Evolutionary conservation across 805 yeast species (phyloP), one percentile per base, ranked within the genome.

Genomic region (Candida sakaeoensis): DNA sequence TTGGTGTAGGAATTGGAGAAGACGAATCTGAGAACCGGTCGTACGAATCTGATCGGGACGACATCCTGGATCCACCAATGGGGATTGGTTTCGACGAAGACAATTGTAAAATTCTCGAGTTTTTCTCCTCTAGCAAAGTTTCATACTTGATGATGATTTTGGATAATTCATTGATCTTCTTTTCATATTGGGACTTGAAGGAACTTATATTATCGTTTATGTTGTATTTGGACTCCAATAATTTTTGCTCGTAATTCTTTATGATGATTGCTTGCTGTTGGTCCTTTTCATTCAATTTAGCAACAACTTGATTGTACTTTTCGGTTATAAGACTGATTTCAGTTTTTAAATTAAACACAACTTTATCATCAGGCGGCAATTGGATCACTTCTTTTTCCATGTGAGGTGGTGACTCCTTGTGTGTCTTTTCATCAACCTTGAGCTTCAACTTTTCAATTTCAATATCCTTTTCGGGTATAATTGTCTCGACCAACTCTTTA

Each of bases 51-150:
- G 31, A 25, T 18, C 37, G 24, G 8, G 37, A 34, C 18, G 31
- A 26, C 31, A 34, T 24, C 17, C 37, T 21, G 6, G 43, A 28
- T 9, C 23, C 19, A 2, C 68, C 68, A 22, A 65, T 66, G 5
- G 58, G 53, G n/a, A 68, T 64, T 3, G 73, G 73, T 39, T 52
- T 56, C 1, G 72, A 56, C 1, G 65, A 53, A 1, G 65, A 54
- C 14, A 67, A 43, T 40, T 65, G 72, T 19, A 61, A 46, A 6
- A 68, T 62, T 28, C 51, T 48, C 2, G 57, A 42, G 39, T 66
- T 60, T 43, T 65, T 64, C 37, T 67, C 71, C 33, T 66, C 72
- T 3, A 68, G 40, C 15, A 62, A 41, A 1, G 52, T 46, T 45
- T 68, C 74, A 43, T 57, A 67, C 47, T 53, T 60, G 9, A 55